These are phyloP conservation scores for Chaetoceros muelleri DNA, from an alignment of 108 stramenopile species.

Conservation along the genomic window DNA sequence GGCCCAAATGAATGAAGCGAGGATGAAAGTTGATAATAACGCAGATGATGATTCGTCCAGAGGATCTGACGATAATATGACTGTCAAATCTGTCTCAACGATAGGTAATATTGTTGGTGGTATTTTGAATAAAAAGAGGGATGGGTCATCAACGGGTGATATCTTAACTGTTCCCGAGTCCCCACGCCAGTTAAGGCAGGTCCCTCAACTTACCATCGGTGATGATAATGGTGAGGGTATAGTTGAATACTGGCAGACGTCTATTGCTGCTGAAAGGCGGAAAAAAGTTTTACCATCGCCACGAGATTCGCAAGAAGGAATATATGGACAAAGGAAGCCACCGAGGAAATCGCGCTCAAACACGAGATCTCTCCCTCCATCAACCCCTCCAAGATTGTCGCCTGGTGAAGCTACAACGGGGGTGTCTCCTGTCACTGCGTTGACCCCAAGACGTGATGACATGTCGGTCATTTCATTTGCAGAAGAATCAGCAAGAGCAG, in stretches of 20 bases:
- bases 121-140: not conserved
- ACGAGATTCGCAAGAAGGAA: constrained; percentile 3
- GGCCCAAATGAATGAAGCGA: not conserved
- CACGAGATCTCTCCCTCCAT: not conserved
- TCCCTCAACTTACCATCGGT: constrained; percentile 2
- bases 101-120: not conserved
- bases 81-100: not conserved
- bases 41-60: not conserved
- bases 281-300: not conserved
- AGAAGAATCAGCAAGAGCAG: not conserved
- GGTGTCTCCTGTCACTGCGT: not conserved
- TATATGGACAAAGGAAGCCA: not conserved
- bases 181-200: constrained; percentile 17
- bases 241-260: constrained; percentile 46
- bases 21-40: too few relatives aligned
- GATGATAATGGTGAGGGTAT: constrained; percentile 27
- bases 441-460: not conserved
- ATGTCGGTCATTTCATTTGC: not conserved
- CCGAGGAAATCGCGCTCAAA: not conserved
- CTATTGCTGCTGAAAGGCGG: constrained; percentile 18
- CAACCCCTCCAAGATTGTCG: not conserved
- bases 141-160: constrained; percentile 6
- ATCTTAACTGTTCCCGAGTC: constrained; percentile 10
- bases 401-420: not conserved
- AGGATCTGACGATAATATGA: not conserved